Base-by-base conservation (phyloP, 169 alveolate species). In the Cryptosporidium meleagridis region DNA sequence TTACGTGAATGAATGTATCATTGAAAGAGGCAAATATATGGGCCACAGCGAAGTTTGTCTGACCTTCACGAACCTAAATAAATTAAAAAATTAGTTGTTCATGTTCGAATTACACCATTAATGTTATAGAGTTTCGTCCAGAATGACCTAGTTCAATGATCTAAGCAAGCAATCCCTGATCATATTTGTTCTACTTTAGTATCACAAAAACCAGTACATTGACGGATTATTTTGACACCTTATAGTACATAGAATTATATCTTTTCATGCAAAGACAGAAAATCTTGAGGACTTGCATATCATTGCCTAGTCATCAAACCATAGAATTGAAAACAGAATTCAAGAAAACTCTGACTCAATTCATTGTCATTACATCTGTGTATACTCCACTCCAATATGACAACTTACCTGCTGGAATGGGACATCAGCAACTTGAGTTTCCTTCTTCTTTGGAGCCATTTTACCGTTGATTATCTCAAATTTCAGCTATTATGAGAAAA, bases 1-100 rank as follows among this genome's bases (percentile, higher is more conserved):
- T 99, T 69, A 98, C 99, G 92, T 99, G 99, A 89, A 99, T 98
- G 96, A 99, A 99, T 68, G 99, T 99, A 93, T 99, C 99, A 94
- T 99, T 99, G 95, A 98, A 99, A 65, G 99, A 96, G 41, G 99
- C 99, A 91, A 94, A 97, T 91, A 99, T 96, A 95, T 99, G 99
- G 41, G 99, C 99, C 26, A 99, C 99, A 33, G 99, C 99, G 93
- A 97, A 98, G 70, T 97, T 98, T 67, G 94, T 93, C 85, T 97
- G 99, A 62, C 97, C 99, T 72, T 95, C 97, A 70, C 96, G 96
- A 58, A 93, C 93, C 93, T 95, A 80, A 4, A 39, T 29, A 65
- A 62, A 37, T 5, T 5, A 59, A 39, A 75, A 62, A 80, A 73
- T 8, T 0, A 53, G 67, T 55, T 55, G 23, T 55, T 55, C 67